phyloP scores from a whole-genome alignment of 2,329 filamentous ascomycete genomes.

The Beauveria sp. region DNA sequence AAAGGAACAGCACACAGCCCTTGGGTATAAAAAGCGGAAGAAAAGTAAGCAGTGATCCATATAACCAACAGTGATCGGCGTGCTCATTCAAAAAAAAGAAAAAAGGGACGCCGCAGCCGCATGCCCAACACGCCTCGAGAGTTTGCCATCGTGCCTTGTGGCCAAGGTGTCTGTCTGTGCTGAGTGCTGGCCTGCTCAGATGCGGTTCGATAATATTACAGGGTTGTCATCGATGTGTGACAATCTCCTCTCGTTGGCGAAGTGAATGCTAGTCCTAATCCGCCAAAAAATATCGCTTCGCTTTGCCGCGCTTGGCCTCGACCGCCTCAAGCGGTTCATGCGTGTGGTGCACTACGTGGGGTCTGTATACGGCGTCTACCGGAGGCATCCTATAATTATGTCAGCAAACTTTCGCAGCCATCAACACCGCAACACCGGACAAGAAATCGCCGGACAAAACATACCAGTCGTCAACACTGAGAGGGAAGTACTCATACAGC shows the following conservation, averaged over 20 bases:
- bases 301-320: conserved; percentile 62
- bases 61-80: not conserved
- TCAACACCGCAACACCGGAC: not conserved
- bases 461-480: conserved; percentile 81
- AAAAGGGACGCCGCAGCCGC: not conserved
- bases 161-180: not conserved
- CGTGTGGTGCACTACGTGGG: conserved; percentile 90
- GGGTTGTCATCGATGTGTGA: not conserved
- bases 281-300: conserved; percentile 65
- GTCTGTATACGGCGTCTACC: conserved; percentile 82
- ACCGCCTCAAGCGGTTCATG: conserved; percentile 60
- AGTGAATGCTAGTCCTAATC: conserved; percentile 32
- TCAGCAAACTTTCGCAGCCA: conserved; percentile 12
- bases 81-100: conserved; percentile 1
- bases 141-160: not conserved
- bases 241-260: not conserved
- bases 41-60: not conserved
- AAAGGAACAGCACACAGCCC: not conserved
- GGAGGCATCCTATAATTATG: conserved; percentile 59
- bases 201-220: conserved; percentile 1
- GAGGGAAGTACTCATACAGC: conserved; percentile 89
- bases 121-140: not conserved
- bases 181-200: not conserved
- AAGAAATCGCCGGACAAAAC: conserved; percentile 14
- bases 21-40: conserved; percentile 7